Evolutionary conservation across 768 basidiomycete species (phyloP).

Genomic region (Coprinopsis marcescibilis): DNA sequence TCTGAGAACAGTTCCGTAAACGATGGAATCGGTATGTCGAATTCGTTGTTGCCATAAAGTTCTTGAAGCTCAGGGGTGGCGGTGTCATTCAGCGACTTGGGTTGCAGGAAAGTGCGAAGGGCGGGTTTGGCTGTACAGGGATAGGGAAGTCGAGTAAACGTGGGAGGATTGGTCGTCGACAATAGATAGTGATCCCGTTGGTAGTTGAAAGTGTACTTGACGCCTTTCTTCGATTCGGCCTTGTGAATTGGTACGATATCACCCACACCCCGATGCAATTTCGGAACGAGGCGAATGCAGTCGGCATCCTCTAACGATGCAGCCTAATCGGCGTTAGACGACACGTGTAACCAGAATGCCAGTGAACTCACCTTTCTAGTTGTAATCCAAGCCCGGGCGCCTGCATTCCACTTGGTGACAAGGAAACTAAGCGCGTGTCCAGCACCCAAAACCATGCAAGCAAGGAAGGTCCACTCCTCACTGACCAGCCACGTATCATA

Average conservation of each 20-base stretch:
- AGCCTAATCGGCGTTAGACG: slow-evolving; percentile 34
- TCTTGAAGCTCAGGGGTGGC: slow-evolving; percentile 47
- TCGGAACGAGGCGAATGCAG: slow-evolving; percentile 76
- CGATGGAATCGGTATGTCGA: slow-evolving; percentile 94
- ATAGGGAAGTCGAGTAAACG: slow-evolving; percentile 82
- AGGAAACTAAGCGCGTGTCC: slow-evolving; percentile 92
- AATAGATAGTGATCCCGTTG: slow-evolving; percentile 91
- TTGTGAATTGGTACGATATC: slow-evolving; percentile 79
- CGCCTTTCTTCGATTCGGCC: slow-evolving; percentile 48
- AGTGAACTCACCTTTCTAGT: slow-evolving; percentile 53
- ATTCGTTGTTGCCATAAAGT: slow-evolving; percentile 90
- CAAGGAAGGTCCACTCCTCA: slow-evolving; percentile 98
- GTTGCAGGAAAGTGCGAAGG: slow-evolving; percentile 57
- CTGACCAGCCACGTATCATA: slow-evolving; percentile 89
- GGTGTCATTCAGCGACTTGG: slow-evolving; percentile 46
- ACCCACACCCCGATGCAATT: slow-evolving; percentile 77
- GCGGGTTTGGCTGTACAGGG: slow-evolving; percentile 71
- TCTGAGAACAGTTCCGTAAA: slow-evolving; percentile 90
- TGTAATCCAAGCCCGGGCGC: slow-evolving; percentile 73
- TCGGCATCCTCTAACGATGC: slow-evolving; percentile 64
- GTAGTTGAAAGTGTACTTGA: slow-evolving; percentile 84
- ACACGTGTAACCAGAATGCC: neutral
- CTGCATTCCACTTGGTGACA: slow-evolving; percentile 83
- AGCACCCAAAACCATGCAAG: slow-evolving; percentile 76
- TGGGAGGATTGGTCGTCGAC: slow-evolving; percentile 44